Evolutionary conservation across 129 eudicot genomes (phyloP), one percentile per base, ranked within the genome.

Genomic region (Centaurea solstitialis): DNA sequence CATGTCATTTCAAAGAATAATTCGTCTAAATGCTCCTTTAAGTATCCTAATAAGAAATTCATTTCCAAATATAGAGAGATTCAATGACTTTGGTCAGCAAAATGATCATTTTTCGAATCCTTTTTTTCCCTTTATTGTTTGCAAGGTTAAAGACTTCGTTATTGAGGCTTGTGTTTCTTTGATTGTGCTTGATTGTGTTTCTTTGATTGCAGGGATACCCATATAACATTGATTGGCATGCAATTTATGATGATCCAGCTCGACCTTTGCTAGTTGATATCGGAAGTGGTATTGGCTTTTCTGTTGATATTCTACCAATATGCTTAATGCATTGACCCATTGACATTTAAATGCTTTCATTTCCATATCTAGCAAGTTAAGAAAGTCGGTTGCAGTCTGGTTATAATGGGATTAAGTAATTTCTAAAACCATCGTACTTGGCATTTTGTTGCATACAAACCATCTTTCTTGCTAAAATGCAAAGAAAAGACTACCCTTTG

Each of bases 191-290:
- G 79, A 79, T 80, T n/a, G 7, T 5, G 26, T 59, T 73, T 45
- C 9, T 68, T 65, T 79, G 76, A 72, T 64, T 90, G 87, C 91
- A 94, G 98, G 98, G 92, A 78, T 94, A 94, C 79, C 97, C 98
- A 0, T 94, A 82, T 87, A 75, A 18, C 72, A 76, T 91, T 40
- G 85, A 87, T 67, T 94, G 98, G 98, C 78, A 80, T 77, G 74
- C 80, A 20, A 78, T 75, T 50, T 94, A 90, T 87, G 76, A 20
- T 74, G 89, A 94, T 87, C 92, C 95, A 47, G 47, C 85, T 71
- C 90, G 57, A 73, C 95, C 98, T 69, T 86, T 94, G 76, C 82
- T 90, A 72, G 96, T 94, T 84, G 98, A 94, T 80, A 80, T 94
- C 13, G 98, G 98, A 85, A 90, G 97, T 72, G 97, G 98, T 94